Conservation (phyloP, 2,329 filamentous ascomycete genomes). For the Pestalotiopsis sp. region DNA sequence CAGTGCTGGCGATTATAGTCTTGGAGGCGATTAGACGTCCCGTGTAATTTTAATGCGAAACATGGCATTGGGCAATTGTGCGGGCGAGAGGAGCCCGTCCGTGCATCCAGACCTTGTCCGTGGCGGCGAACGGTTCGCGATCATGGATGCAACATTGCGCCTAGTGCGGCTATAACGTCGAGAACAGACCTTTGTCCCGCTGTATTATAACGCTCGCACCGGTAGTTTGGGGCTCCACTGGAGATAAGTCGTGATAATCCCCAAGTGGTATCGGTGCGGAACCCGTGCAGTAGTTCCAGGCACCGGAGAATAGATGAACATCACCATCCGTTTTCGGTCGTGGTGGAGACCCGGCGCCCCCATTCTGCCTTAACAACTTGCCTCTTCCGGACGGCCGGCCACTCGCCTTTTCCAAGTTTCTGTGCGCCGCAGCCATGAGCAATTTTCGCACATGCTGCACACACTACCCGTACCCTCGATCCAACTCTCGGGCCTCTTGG, state of each 20-base stretch:
- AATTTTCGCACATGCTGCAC: conserved; percentile 5
- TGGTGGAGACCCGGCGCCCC: conserved; percentile 2
- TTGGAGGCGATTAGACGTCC: neutral
- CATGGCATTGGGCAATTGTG: neutral
- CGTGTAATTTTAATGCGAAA: conserved; percentile 4
- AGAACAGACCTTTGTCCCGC: conserved; percentile 1
- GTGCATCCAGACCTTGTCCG: neutral
- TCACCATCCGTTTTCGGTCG: conserved; percentile 6
- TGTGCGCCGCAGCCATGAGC: neutral
- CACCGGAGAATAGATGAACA: neutral
- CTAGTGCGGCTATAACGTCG: neutral
- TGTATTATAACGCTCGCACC: neutral
- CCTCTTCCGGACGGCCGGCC: conserved; percentile 5
- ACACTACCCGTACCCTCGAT: neutral
- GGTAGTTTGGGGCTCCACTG: neutral
- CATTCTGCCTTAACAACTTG: conserved; percentile 3
- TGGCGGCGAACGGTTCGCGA: neutral
- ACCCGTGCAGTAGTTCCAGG: neutral
- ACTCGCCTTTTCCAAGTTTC: neutral
- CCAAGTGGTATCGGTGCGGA: neutral
- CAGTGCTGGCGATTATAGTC: neutral
- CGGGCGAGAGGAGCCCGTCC: neutral
- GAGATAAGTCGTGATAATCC: neutral
- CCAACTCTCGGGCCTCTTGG: neutral
- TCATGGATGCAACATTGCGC: neutral